Base-by-base conservation (phyloP, 139 green algal species). In the Edaphochlamys debaryana region DNA sequence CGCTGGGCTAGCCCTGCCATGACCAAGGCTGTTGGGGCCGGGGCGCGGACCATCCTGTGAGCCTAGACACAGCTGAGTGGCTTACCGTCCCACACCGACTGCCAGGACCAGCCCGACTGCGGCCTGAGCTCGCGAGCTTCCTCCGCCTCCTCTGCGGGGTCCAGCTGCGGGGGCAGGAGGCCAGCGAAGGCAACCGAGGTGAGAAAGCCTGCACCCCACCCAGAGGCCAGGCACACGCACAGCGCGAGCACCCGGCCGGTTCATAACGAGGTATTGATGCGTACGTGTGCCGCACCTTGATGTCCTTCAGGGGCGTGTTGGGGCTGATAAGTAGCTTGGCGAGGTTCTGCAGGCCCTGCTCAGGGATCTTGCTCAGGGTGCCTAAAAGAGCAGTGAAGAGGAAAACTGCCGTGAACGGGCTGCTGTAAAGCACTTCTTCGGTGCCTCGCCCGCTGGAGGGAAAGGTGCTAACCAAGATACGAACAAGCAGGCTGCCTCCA, bases 31-130 rank as follows among this genome's bases (percentile, higher is more conserved):
- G n/a, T n/a, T n/a, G n/a, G n/a, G n/a, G n/a, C n/a, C n/a, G n/a
- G n/a, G n/a, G n/a, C n/a, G n/a, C n/a, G n/a, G n/a, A n/a, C n/a
- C n/a, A n/a, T n/a, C n/a, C n/a, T n/a, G n/a, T n/a, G n/a, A n/a
- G n/a, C n/a, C n/a, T n/a, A n/a, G n/a, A n/a, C n/a, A n/a, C n/a
- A n/a, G n/a, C n/a, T n/a, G n/a, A n/a, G n/a, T n/a, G n/a, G n/a
- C 75, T 30, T 19, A 82, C 76, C 76, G 15, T 82, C 76, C 76
- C 76, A 82, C 34, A 82, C 25, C 37, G 76, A 82, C 41, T 82
- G 76, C 62, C 63, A 82, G 15, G 63, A 74, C 76, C 76, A 82
- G 23, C 23, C 7, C 17, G 76, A 34, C 11, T 36, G 17, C 9
- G 62, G 42, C 76, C 58, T 73, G 32, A 32, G 5, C 23, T 62